Evolutionary conservation across 2,329 filamentous ascomycete species (phyloP).

Genomic region (Ophiocordyceps sinensis): DNA sequence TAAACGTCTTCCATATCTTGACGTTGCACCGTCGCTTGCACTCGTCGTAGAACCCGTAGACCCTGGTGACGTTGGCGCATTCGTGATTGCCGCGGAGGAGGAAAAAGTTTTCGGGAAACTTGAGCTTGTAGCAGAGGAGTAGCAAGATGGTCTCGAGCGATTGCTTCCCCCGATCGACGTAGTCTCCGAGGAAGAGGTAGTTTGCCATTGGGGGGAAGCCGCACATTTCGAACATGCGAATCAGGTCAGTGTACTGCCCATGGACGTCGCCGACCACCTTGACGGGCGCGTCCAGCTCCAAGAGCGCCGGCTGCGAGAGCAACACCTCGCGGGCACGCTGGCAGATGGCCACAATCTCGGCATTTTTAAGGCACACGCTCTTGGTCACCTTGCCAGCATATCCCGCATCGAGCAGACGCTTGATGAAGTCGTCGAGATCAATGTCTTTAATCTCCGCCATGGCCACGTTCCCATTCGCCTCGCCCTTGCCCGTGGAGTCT

Average conservation of each 20-base stretch:
- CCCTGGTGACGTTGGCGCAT: conserved; percentile 87
- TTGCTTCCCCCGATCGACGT: conserved; percentile 93
- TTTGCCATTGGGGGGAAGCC: conserved; percentile 87
- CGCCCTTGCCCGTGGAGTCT: conserved; percentile 22
- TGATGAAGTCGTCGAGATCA: conserved; percentile 95
- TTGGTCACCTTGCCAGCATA: conserved; percentile 97
- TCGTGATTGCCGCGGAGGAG: conserved; percentile 89
- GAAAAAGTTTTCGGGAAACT: conserved; percentile 96
- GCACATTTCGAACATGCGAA: conserved; percentile 97
- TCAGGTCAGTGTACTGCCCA: conserved; percentile 90
- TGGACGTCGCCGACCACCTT: conserved; percentile 98
- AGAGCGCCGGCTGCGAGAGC: conserved; percentile 75
- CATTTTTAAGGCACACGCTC: conserved; percentile 92
- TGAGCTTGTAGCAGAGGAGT: conserved; percentile 90
- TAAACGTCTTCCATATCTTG: conserved; percentile 96
- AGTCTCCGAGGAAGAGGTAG: conserved; percentile 89
- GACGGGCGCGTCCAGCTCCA: conserved; percentile 87
- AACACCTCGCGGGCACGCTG: conserved; percentile 78
- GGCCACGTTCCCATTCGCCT: conserved; percentile 45
- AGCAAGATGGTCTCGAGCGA: conserved; percentile 89
- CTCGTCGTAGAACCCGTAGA: conserved; percentile 97
- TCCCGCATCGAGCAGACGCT: conserved; percentile 80
- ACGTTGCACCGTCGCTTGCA: conserved; percentile 94
- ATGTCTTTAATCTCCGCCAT: conserved; percentile 86
- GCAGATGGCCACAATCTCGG: conserved; percentile 90